Base-by-base conservation (phyloP, 2,329 filamentous ascomycete species). In the Coniochaeta sp. region DNA sequence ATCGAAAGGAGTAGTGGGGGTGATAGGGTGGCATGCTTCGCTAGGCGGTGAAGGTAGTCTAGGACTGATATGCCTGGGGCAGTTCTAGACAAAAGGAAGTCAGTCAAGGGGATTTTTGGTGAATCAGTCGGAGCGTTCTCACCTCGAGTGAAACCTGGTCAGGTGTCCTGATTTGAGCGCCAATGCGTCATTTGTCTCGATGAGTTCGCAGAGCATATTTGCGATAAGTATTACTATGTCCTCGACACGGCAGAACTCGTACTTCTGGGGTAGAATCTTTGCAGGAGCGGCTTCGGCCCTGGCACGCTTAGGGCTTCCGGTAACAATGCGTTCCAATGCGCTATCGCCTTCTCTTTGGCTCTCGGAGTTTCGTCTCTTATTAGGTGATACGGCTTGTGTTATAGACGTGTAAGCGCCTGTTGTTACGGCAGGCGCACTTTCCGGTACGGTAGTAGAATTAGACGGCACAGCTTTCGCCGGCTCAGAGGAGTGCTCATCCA, bases 1-100 rank as follows among this genome's bases (percentile, higher is more conserved):
- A 99, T 98, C 67, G 93, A 95, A 38, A 99, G 84, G n/a, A 99
- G 81, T 58, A 99, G 89, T 0, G 95, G 93, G 14, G 95, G 93
- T 7, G 91, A 92, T 3, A 99, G 81, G 0, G 93, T 97, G 28
- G 95, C 95, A 72, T 99, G 95, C 62, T 92, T 91, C 26, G 96
- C 95, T 61, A 99, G 81, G 64, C 95, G 88, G 69, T 95, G 90
- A 38, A 99, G 83, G 72, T 99, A 99, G 72, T 99, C 95, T 63
- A 89, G 82, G 34, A 99, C 93, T 28, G 92, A 96, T 62, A 99
- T 99, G 58, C 90, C 93, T 52, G 47, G 47, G 24, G 47, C 22
- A 3, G 83, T 85, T 64, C 81, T 84, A 59, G 34, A 3, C 34
- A 16, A 52, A 34, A 69, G 63, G 38, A 24, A 58, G 65, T 72